A percentile compares a stretch with the other conserved stretches of the same genome.
phyloP scores from a whole-genome alignment of 2,329 filamentous ascomycete genomes.

The Sporothrix euskadiensis region DNA sequence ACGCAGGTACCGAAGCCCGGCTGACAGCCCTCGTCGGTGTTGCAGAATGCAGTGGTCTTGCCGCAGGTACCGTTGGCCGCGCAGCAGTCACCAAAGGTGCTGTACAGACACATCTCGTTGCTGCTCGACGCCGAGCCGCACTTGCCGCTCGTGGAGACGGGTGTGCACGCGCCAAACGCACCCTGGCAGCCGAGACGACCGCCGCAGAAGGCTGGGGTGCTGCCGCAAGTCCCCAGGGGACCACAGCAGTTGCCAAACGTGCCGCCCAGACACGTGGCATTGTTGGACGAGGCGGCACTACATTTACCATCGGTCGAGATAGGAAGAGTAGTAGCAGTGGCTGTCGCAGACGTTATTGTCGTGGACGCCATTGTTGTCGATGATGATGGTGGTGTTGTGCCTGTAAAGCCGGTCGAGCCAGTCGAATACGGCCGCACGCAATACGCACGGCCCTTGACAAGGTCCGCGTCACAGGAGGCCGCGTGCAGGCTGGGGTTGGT shows the following conservation, averaged over 20 bases:
- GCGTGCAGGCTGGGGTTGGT: not conserved
- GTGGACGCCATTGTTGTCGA: no score
- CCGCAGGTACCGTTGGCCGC: not conserved
- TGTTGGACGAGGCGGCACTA: not conserved
- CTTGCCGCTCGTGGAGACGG: not conserved
- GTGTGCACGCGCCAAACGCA: not conserved
- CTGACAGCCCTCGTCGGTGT: not conserved
- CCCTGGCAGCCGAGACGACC: not conserved
- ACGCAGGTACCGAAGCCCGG: not conserved
- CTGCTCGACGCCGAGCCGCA: not conserved
- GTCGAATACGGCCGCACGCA: not conserved
- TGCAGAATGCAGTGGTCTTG: not conserved
- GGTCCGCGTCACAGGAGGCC: not conserved
- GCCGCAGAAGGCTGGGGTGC: not conserved
- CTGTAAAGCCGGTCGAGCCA: no score
- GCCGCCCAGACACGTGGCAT: not conserved
- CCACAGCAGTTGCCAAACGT: slow-evolving; percentile 1
- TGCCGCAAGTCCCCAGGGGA: not conserved
- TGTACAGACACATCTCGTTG: not conserved
- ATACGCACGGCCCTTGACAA: not conserved
- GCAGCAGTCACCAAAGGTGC: not conserved
- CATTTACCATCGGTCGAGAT: not conserved
- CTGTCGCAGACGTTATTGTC: no score
- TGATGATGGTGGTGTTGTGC: no score
- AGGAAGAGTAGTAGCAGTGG: not conserved